Base-by-base conservation (phyloP, 2,329 filamentous ascomycete species). In the Pseudomassariella vexata region DNA sequence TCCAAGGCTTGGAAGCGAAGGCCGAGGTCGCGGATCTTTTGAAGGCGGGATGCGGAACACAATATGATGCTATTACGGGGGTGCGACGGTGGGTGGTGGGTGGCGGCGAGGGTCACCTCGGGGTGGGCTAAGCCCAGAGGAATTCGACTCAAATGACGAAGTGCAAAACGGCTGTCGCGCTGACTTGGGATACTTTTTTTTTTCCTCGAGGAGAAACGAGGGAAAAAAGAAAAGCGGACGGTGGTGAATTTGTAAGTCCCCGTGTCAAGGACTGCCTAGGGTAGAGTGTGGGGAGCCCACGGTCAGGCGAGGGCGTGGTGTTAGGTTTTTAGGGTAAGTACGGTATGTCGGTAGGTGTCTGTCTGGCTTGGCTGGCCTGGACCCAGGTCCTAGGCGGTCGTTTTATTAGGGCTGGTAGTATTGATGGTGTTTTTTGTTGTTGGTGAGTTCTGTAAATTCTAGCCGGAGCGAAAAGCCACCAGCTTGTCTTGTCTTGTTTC, bases 61-160 rank as follows among this genome's bases (percentile, higher is more conserved):
- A 18, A 18, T 19, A 12, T 27, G 26, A 28, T 21, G 15, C 16
- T 32, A 24, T 25, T 32, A 26, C 28, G 28, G 10, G 14, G 19
- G 17, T 24, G 30, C 29, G 17, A 24, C 22, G 39, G 34, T 32
- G 24, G 32, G 36, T 34, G 40, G 36, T 30, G 36, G 28, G 36
- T 44, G 50, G 48, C 51, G 50, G 49, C 50, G 48, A 48, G 36
- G n/a, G n/a, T n/a, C n/a, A 48, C 50, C 50, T 49, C 49, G 51
- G 38, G 47, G 47, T 53, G 52, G 51, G 52, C 52, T 48, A 44
- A 45, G 52, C 52, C 52, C 52, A 39, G 41, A 41, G 37, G 35
- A 51, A 45, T 39, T n/a, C 47, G 50, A 45, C 51, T 41, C 44
- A 31, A 37, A 39, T 37, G 38, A 38, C 37, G 40, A 40, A 46